Base-by-base conservation (phyloP, 495 filamentous ascomycete genomes). In the Hyaloscypha variabilis region DNA sequence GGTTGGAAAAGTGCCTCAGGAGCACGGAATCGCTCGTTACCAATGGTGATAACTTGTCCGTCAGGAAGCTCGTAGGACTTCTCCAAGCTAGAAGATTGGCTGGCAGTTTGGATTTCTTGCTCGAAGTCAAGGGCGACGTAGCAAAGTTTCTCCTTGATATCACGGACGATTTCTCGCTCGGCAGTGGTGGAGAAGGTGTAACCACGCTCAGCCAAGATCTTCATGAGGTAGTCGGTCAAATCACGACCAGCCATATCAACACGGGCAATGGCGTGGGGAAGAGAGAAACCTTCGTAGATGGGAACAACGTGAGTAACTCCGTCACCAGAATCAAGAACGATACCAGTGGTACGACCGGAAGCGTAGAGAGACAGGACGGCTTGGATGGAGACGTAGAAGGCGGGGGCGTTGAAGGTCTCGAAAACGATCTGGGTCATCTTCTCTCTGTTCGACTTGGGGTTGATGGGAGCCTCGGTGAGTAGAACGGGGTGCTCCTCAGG, bases 391-490 rank as follows among this genome's bases (percentile, higher is more conserved):
- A 97, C 95, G 87, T 97, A 99, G 88, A 99, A 97, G 72, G 95
- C 95, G 72, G 95, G 95, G 74, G 96, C 96, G 85, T 99, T 99
- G 90, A 98, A 99, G 73, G 95, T 99, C 87, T 99, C 95, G 89
- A 99, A 99, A 78, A 99, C 96, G 72, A 99, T 98, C 84, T 99
- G 96, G 67, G 95, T 98, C 92, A 98, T 97, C 88, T 97, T 98
- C 88, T 98, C 96, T 87, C 96, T 91, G 86, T 99, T 99, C 84
- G 93, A 96, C 88, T 97, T 97, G 81, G 95, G 95, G 88, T 99
- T 99, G 88, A 99, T 96, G 69, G 95, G 96, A 74, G 95, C 95
- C 84, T 99, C 95, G 76, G 95, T 99, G 79, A 99, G 87, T 76
- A 99, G 88, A 75, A 98, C 94, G 74, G 95, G 95, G 89, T 99